Conservation (phyloP, 345 rosid genomes). For the Corchorus capsularis region DNA sequence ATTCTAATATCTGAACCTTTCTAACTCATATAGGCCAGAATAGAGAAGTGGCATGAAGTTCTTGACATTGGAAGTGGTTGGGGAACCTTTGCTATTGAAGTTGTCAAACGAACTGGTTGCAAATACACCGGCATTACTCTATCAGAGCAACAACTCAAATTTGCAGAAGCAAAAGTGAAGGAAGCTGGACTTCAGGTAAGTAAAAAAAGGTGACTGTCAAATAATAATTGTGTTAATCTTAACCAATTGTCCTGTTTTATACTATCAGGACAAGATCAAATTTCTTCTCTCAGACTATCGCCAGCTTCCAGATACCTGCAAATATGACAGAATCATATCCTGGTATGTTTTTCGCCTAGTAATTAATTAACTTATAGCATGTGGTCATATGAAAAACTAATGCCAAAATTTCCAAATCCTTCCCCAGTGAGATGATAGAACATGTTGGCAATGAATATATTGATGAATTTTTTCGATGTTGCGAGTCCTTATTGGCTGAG, state of each 20-base stretch:
- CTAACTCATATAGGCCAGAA: conserved; percentile 42
- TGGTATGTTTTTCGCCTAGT: conserved; percentile 41
- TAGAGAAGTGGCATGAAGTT: conserved; percentile 56
- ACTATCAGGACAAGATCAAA: conserved; percentile 53
- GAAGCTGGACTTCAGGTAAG: conserved; percentile 78
- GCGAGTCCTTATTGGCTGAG: conserved; percentile 69
- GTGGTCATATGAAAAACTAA: not conserved
- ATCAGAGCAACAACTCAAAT: conserved; percentile 70
- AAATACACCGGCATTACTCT: conserved; percentile 79
- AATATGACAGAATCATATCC: conserved; percentile 75
- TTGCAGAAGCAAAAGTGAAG: conserved; percentile 65
- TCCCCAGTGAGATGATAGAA: conserved; percentile 81
- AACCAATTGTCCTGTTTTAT: not conserved
- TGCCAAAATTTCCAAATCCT: not conserved
- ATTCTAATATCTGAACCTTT: not conserved
- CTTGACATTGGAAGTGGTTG: conserved; percentile 90
- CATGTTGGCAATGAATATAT: conserved; percentile 86
- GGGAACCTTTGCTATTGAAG: conserved; percentile 84
- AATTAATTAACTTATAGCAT: not conserved
- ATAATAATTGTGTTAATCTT: not conserved
- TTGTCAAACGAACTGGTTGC: conserved; percentile 83
- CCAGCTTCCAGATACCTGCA: conserved; percentile 48
- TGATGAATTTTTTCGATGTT: conserved; percentile 70
- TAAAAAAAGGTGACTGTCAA: not conserved
- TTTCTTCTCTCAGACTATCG: conserved; percentile 78